Evolutionary conservation across 371 early-diverging fungal genomes (phyloP).

Genomic region (Synchytrium microbalum): DNA sequence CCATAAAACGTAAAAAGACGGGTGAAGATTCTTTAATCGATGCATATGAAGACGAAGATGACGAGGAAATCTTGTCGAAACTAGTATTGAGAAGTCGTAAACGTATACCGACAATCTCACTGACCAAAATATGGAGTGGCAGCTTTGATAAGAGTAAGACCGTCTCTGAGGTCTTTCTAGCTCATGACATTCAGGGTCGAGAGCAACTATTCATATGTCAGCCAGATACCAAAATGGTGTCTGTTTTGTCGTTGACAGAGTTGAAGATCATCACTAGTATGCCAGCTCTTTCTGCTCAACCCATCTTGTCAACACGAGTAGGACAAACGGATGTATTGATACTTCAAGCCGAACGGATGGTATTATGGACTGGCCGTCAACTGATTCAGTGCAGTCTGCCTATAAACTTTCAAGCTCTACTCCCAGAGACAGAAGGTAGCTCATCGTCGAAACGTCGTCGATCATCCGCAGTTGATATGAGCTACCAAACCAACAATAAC

Average conservation of each 20-base stretch:
- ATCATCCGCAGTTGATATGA: not conserved
- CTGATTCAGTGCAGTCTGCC: not conserved
- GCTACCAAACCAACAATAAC: not conserved
- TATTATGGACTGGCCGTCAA: not conserved
- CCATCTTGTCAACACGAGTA: not conserved
- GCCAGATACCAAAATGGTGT: not conserved
- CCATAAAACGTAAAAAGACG: not conserved
- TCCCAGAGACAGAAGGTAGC: not conserved
- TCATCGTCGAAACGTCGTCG: not conserved
- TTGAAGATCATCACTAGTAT: not conserved
- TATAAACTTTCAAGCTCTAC: not conserved
- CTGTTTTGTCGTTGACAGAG: not conserved
- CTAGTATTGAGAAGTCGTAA: not conserved
- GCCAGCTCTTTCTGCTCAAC: not conserved
- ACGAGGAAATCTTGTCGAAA: not conserved
- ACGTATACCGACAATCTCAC: not conserved
- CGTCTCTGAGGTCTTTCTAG: not conserved
- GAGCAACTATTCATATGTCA: not conserved
- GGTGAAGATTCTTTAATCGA: not conserved
- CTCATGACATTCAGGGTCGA: not conserved
- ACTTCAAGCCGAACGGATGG: not conserved
- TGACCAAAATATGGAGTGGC: not conserved
- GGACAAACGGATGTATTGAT: not conserved
- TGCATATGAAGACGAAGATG: not conserved
- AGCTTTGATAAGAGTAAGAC: not conserved